Evolutionary conservation across 768 basidiomycete species (phyloP), one percentile per base, ranked within the genome.

Genomic region (Strobilomyces echinocephalus): DNA sequence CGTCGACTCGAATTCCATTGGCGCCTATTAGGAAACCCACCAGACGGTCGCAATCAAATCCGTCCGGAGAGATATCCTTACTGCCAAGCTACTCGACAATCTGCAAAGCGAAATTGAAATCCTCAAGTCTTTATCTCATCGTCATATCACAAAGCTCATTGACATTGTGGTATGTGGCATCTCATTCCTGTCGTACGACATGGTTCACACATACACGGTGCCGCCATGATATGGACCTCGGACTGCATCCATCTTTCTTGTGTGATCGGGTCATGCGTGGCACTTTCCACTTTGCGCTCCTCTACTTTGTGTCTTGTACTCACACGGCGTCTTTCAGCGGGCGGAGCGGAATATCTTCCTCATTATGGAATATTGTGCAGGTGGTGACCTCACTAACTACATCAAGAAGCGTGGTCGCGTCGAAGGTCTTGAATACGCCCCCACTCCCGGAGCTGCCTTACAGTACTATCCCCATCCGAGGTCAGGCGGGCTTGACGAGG

Each of bases 41-140:
- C 76, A 81, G 12, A 79, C 83, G 46, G 89, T 97, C 35, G 97
- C 97, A 8, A 87, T 99, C 73, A 98, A 99, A 78, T 90, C 93
- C 8, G 91, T 99, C 50, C 86, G 88, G 54, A 83, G 87, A 48
- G 83, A 88, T 64, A 91, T 85, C 60, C 81, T 99, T 35, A 93
- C 87, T 34, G 76, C 89, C 14, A 99, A 97, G 72, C 81, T 97
- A 16, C 84, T 97, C 53, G 95, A 98, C 74, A 98, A 97, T 67
- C 82, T 98, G n/a, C 93, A 97, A 69, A 90, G 89, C 62, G 97
- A 99, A 77, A 97, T 98, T 54, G 85, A 92, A 57, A 97, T 99
- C 58, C 82, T 98, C 63, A 98, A 97, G 75, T 85, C 86, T 1
- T 80, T 97, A 47, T 89, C 87, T 5, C 94, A 99, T 70, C 77